phyloP scores from a whole-genome alignment of 768 basidiomycete species.

The Collybiopsis confluens region DNA sequence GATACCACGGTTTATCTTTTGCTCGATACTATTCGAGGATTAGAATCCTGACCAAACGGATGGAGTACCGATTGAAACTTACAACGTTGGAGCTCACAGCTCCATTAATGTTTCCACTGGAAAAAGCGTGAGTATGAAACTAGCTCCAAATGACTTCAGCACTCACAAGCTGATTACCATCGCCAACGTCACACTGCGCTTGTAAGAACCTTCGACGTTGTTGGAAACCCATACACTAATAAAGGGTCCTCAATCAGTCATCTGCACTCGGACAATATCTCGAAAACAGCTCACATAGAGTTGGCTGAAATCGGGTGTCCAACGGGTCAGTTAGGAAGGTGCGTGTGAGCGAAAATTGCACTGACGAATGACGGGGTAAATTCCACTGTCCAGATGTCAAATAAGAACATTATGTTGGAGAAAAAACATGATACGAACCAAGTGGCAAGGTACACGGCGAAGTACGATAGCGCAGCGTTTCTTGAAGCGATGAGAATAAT shows the following conservation, averaged over 20 bases:
- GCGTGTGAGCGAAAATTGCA: not conserved
- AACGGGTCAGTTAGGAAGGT: not conserved
- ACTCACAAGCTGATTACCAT: constrained; percentile 65
- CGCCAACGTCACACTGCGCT: constrained; percentile 65
- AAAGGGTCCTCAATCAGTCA: not conserved
- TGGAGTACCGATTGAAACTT: constrained; percentile 23
- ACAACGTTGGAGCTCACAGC: constrained; percentile 76
- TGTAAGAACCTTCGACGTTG: constrained; percentile 73
- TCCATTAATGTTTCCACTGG: constrained; percentile 69
- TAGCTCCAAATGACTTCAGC: not conserved
- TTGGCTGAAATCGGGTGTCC: constrained; percentile 39
- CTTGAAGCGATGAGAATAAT: constrained; percentile 65
- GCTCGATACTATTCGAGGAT: constrained; percentile 50
- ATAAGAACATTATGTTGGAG: not conserved
- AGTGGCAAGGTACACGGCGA: constrained; percentile 68
- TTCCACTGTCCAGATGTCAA: constrained; percentile 41
- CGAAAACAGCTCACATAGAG: constrained; percentile 38
- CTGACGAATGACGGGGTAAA: constrained; percentile 72
- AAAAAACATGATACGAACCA: constrained; percentile 21
- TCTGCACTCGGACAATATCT: not conserved
- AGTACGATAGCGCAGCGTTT: constrained; percentile 62
- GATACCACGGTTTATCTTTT: constrained; percentile 64
- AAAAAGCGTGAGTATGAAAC: not conserved
- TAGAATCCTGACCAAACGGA: not conserved
- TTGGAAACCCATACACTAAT: constrained; percentile 56